Evolutionary conservation across 164 flowering plant species (phyloP).

Genomic region (Macadamia tetraphylla): DNA sequence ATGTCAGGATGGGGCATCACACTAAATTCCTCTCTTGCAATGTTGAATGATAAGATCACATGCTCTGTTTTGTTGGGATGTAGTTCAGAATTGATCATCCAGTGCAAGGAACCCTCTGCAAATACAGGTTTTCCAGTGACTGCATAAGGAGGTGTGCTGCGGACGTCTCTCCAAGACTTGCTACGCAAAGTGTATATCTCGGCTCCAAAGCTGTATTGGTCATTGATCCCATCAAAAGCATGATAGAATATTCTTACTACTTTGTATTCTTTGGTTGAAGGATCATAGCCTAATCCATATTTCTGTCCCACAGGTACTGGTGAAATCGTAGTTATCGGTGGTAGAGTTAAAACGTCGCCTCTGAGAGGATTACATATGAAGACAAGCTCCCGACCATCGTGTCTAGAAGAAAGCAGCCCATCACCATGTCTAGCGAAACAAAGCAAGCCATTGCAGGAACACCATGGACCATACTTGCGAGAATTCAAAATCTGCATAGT

Average conservation of each 20-base stretch:
- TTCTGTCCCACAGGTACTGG: background rate
- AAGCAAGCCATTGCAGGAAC: slow-evolving; percentile 11
- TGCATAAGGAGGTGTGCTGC: background rate
- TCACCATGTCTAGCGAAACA: background rate
- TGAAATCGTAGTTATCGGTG: background rate
- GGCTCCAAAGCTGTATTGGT: background rate
- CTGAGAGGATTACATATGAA: background rate
- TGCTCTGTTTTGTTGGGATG: background rate
- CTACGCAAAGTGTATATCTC: slow-evolving; percentile 7
- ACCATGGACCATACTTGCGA: background rate
- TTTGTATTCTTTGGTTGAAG: slow-evolving; percentile 4
- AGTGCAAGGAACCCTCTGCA: slow-evolving; percentile 7
- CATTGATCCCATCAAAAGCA: background rate
- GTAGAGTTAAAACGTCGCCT: background rate
- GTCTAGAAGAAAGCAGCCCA: background rate
- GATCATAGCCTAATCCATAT: slow-evolving; percentile 7
- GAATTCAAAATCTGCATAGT: background rate
- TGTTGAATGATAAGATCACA: slow-evolving; percentile 2
- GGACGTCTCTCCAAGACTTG: background rate
- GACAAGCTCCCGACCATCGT: background rate
- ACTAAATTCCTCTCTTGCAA: slow-evolving; percentile 1
- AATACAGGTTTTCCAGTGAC: slow-evolving; percentile 1
- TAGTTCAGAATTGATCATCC: background rate
- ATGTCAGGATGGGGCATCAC: background rate
- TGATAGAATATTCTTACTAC: slow-evolving; percentile 1